Percentiles rank a stretch among this genome's conserved stretches.
These are phyloP conservation scores for Entomortierella beljakovae DNA, from an alignment of 192 early-diverging fungal genomes.

Conservation along the genomic window DNA sequence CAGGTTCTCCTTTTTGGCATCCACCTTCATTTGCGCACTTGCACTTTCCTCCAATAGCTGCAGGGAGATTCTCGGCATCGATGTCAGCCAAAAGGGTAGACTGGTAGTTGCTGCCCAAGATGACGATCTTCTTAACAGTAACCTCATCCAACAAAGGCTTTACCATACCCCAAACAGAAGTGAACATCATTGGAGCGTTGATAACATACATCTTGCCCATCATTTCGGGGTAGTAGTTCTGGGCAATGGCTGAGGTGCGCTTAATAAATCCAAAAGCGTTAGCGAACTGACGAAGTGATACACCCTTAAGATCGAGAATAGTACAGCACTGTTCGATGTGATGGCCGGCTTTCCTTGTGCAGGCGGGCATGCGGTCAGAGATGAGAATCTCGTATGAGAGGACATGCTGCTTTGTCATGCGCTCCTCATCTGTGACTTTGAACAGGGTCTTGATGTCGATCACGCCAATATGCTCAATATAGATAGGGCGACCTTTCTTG, in stretches of 20 bases:
- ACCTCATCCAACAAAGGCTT: constrained; percentile 67
- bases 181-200: constrained; percentile 83
- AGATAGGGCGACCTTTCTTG: constrained; percentile 79
- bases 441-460: constrained; percentile 75
- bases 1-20: constrained; percentile 59
- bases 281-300: constrained; percentile 72
- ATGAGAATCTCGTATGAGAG: constrained; percentile 79
- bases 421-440: constrained; percentile 71
- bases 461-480: constrained; percentile 77
- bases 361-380: constrained; percentile 74
- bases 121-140: constrained; percentile 66
- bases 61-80: constrained; percentile 57
- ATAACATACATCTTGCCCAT: constrained; percentile 88
- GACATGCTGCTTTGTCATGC: constrained; percentile 80
- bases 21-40: constrained; percentile 52
- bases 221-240: constrained; percentile 87
- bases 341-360: constrained; percentile 63
- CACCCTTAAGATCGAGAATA: constrained; percentile 82
- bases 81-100: constrained; percentile 56
- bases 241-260: constrained; percentile 74
- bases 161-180: constrained; percentile 64
- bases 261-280: constrained; percentile 73
- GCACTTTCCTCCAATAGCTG: constrained; percentile 59
- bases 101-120: constrained; percentile 60
- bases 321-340: constrained; percentile 77